phyloP scores from a whole-genome alignment of 352 stramenopile species.

The Globisporangium paroecandrum region DNA sequence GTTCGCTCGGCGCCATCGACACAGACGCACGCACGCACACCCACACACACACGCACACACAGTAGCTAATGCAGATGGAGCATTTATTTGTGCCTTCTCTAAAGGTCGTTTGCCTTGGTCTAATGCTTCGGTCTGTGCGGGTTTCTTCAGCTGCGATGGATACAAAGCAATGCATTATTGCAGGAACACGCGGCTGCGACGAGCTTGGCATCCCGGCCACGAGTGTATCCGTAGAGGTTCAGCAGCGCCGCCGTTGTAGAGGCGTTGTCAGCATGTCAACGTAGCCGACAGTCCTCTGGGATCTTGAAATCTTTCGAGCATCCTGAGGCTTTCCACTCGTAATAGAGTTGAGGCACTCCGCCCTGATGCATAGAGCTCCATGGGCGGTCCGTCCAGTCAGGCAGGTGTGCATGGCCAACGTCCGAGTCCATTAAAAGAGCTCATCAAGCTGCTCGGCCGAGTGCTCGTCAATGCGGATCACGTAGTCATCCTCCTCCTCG shows the following conservation, averaged over 20 bases:
- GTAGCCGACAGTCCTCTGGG: not conserved
- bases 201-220: not conserved
- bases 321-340: not conserved
- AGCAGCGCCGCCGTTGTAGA: not conserved
- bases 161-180: not conserved
- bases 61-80: not conserved
- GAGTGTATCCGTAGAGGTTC: not conserved
- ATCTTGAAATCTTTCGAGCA: not conserved
- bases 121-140: not conserved
- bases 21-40: not conserved
- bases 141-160: not conserved
- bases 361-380: not conserved
- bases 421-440: not conserved
- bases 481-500: slow-evolving; percentile 40
- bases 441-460: slow-evolving; percentile 3
- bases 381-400: not conserved
- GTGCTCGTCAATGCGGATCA: slow-evolving; percentile 34
- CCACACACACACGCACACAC: too few relatives aligned
- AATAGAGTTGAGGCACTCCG: not conserved
- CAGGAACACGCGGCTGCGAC: not conserved
- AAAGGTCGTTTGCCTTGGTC: not conserved
- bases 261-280: not conserved
- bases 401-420: not conserved
- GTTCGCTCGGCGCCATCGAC: too few relatives aligned
- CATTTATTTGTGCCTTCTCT: not conserved